phyloP scores from a whole-genome alignment of 2,329 filamentous ascomycete genomes.

The Tolypocladium guangdongense region DNA sequence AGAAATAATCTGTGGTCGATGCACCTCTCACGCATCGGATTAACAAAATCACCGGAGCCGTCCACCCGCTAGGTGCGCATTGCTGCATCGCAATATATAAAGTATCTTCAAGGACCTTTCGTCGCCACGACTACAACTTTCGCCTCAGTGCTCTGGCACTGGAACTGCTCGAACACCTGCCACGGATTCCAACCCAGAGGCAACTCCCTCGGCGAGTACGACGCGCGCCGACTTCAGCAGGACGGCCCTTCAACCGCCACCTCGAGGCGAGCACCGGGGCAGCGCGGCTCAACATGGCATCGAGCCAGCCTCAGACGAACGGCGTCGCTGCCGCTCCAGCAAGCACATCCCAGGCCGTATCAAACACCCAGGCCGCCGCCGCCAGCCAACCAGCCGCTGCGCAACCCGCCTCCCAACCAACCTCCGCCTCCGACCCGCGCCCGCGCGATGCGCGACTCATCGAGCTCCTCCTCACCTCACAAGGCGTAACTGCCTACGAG shows the following conservation, averaged over 20 bases:
- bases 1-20: background rate
- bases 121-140: background rate
- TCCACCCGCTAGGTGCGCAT: background rate
- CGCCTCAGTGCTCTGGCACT: background rate
- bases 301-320: conserved; percentile 40
- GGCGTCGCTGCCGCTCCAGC: conserved; percentile 33
- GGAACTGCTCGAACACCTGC: background rate
- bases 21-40: background rate
- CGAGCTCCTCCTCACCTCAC: conserved; percentile 67
- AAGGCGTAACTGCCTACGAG: conserved; percentile 71
- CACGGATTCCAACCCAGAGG: background rate
- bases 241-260: background rate
- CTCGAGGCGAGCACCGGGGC: background rate
- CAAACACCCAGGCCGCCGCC: conserved; percentile 23
- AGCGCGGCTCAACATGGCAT: conserved; percentile 16
- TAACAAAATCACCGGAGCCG: background rate
- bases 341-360: conserved; percentile 23
- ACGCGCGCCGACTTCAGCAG: background rate
- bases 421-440: conserved; percentile 37
- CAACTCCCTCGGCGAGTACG: background rate
- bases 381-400: conserved; percentile 14
- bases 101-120: background rate
- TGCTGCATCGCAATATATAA: background rate
- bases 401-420: conserved; percentile 14
- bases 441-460: conserved; percentile 72